A percentile compares a stretch with the other conserved stretches of the same genome.
Evolutionary conservation across 352 stramenopile genomes (phyloP).

Genomic region (Pythium coloratum): DNA sequence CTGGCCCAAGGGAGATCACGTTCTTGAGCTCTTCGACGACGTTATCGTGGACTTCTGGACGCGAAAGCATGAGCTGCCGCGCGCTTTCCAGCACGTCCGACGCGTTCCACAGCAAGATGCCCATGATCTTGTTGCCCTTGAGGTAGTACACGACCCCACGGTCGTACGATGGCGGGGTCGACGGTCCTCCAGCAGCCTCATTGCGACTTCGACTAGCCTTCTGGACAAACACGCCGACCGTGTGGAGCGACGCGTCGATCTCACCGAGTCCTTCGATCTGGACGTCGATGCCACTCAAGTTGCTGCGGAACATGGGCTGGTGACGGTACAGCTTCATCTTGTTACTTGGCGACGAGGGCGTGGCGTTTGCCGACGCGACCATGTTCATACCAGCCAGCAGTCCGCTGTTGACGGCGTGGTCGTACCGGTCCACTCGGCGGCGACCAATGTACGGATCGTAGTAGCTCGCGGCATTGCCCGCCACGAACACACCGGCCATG

Average conservation of each 20-base stretch:
- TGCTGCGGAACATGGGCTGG: slow-evolving; percentile 86
- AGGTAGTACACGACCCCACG: slow-evolving; percentile 92
- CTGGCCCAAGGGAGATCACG: slow-evolving; percentile 81
- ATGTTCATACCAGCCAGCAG: slow-evolving; percentile 89
- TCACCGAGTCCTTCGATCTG: slow-evolving; percentile 86
- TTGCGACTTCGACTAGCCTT: slow-evolving; percentile 20
- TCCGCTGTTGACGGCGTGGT: slow-evolving; percentile 92
- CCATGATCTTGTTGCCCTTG: slow-evolving; percentile 87
- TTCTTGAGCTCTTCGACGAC: slow-evolving; percentile 75
- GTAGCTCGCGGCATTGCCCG: slow-evolving; percentile 89
- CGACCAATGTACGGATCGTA: slow-evolving; percentile 87
- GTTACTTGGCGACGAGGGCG: slow-evolving; percentile 18
- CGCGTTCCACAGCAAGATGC: slow-evolving; percentile 90
- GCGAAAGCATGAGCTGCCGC: slow-evolving; percentile 76
- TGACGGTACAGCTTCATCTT: slow-evolving; percentile 88
- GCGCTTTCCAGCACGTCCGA: slow-evolving; percentile 84
- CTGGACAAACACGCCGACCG: slow-evolving; percentile 85
- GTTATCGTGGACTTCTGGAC: slow-evolving; percentile 72
- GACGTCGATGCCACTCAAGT: slow-evolving; percentile 71
- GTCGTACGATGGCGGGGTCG: slow-evolving; percentile 43
- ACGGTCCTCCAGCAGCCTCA: background rate
- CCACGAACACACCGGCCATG: slow-evolving; percentile 88
- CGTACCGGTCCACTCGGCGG: slow-evolving; percentile 89
- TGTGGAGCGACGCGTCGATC: slow-evolving; percentile 75
- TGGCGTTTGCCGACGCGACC: slow-evolving; percentile 29